These are phyloP conservation scores for Yamadazyma kitorensis DNA, from an alignment of 805 yeast genomes.

Conservation along the genomic window DNA sequence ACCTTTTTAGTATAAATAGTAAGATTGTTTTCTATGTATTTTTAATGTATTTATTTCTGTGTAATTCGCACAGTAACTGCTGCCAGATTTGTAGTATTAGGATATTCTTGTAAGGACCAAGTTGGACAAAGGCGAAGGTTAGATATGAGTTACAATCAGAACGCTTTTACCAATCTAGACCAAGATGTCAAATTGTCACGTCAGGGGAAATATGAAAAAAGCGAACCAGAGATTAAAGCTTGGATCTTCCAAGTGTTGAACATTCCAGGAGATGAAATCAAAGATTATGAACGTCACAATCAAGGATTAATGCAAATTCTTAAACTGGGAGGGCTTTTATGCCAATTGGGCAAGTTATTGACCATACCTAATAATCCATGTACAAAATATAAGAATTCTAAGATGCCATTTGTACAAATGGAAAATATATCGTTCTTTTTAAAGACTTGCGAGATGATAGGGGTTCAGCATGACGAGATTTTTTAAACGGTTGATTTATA, in stretches of 20 bases:
- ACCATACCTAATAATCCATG: conserved; percentile 26
- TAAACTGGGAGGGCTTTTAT: conserved; percentile 54
- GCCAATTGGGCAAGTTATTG: conserved; percentile 31
- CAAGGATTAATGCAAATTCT: conserved; percentile 52
- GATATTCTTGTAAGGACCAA: too few relatives aligned
- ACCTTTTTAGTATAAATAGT: too few relatives aligned
- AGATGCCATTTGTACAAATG: conserved; percentile 78
- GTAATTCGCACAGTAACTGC: too few relatives aligned
- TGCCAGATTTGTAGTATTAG: too few relatives aligned
- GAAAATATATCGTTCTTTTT: conserved; percentile 78
- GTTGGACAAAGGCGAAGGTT: too few relatives aligned
- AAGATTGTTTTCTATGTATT: too few relatives aligned
- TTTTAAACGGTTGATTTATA: conserved; percentile 77
- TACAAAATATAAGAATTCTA: conserved; percentile 53
- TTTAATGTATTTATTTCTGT: too few relatives aligned
- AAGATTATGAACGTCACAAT: conserved; percentile 18
- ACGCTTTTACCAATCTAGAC: conserved; percentile 52
- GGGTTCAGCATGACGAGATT: conserved; percentile 77
- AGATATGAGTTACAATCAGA: too few relatives aligned
- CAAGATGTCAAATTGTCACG: conserved; percentile 56
- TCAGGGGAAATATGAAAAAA: conserved; percentile 46
- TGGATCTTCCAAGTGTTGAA: conserved; percentile 52
- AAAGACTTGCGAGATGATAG: conserved; percentile 55
- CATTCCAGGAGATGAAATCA: conserved; percentile 8
- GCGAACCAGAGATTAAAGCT: conserved; percentile 39